These are phyloP conservation scores for Pseudogymnoascus sp. DNA, from an alignment of 2,329 filamentous ascomycete species.

Conservation along the genomic window DNA sequence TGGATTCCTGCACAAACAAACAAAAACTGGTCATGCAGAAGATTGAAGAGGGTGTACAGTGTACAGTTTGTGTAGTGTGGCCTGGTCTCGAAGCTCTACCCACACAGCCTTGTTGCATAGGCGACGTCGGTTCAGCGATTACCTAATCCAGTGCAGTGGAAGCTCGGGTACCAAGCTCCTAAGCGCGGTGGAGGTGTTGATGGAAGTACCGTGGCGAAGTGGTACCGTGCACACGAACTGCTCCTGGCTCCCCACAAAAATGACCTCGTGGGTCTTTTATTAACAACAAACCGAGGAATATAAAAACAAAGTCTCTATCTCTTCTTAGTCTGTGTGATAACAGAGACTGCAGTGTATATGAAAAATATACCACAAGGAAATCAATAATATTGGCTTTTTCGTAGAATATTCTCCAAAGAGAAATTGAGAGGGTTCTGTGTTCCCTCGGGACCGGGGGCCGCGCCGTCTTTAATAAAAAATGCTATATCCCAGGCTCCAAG, in stretches of 20 bases:
- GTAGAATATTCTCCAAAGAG: not conserved
- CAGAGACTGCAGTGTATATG: not conserved
- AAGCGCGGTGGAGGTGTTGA: not conserved
- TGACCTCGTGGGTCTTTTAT: not conserved
- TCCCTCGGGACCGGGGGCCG: not conserved
- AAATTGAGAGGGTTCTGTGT: not conserved
- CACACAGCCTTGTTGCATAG: slow-evolving; percentile 3
- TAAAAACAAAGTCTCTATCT: not conserved
- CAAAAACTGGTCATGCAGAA: not conserved
- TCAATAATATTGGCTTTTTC: not conserved
- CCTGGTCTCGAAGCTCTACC: not conserved
- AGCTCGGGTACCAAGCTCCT: not conserved
- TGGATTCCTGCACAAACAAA: not conserved
- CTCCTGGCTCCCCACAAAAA: not conserved
- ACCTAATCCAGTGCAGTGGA: not conserved
- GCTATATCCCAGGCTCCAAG: not conserved
- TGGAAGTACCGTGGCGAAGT: not conserved
- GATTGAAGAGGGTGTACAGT: not conserved
- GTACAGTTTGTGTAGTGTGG: slow-evolving; percentile 7
- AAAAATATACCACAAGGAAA: not conserved
- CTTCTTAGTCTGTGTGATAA: not conserved
- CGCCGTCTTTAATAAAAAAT: not conserved
- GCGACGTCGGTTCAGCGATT: not conserved
- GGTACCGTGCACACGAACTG: slow-evolving; percentile 5
- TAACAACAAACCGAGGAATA: not conserved